Evolutionary conservation across 352 stramenopile species (phyloP).

Genomic region (Phytophthora niederhauseri): DNA sequence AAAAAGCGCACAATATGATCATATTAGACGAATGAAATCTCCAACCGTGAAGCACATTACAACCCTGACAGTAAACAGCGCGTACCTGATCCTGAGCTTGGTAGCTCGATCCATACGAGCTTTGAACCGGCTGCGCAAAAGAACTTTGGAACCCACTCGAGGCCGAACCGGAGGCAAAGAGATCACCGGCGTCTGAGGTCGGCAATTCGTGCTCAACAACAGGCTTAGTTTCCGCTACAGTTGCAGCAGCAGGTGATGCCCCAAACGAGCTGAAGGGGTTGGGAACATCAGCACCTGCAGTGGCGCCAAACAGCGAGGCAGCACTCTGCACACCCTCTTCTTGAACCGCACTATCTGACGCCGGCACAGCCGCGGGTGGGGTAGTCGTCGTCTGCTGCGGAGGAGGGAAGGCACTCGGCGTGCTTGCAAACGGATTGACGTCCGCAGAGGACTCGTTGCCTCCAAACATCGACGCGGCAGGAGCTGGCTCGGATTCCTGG

Average conservation of each 20-base stretch:
- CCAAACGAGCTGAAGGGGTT: slow-evolving; percentile 66
- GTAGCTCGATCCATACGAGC: slow-evolving; percentile 39
- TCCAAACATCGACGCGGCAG: slow-evolving; percentile 30
- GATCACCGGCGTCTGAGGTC: slow-evolving; percentile 54
- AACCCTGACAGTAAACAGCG: background rate
- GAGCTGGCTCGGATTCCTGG: slow-evolving; percentile 14
- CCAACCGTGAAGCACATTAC: background rate
- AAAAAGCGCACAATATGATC: background rate
- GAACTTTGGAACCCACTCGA: slow-evolving; percentile 37
- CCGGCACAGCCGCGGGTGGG: slow-evolving; percentile 9
- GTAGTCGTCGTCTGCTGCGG: slow-evolving; percentile 20
- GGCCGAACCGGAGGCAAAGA: slow-evolving; percentile 55
- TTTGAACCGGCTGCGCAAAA: slow-evolving; percentile 36
- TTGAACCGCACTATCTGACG: slow-evolving; percentile 12
- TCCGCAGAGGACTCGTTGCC: slow-evolving; percentile 30
- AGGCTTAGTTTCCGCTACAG: slow-evolving; percentile 13
- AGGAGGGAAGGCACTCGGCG: slow-evolving; percentile 36
- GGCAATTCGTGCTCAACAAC: slow-evolving; percentile 55
- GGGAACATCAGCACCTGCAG: slow-evolving; percentile 42
- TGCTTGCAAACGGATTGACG: slow-evolving; percentile 53
- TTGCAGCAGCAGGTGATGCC: slow-evolving; percentile 9
- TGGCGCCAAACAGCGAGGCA: slow-evolving; percentile 67
- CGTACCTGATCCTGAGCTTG: slow-evolving; percentile 50
- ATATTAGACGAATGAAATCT: background rate
- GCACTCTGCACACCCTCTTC: slow-evolving; percentile 46